A percentile compares a stretch with the other conserved stretches of the same genome.
These are phyloP conservation scores for Acacia concinna DNA, from an alignment of 331 rosid genomes.

Conservation along the genomic window DNA sequence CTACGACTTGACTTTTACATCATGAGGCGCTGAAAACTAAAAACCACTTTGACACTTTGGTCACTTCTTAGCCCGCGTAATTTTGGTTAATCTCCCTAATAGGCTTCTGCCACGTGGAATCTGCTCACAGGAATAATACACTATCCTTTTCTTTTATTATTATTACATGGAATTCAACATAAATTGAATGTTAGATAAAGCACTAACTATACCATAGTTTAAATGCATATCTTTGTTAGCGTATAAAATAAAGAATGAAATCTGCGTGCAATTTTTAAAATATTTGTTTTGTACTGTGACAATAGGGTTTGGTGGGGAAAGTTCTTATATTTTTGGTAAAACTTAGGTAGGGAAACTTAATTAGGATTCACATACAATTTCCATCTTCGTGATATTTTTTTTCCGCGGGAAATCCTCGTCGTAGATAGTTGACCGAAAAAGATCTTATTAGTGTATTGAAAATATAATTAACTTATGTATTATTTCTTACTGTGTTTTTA, in stretches of 20 bases:
- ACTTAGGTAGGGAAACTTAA: background rate
- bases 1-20: background rate
- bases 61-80: background rate
- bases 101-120: background rate
- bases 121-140: background rate
- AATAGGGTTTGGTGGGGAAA: no score
- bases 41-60: background rate
- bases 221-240: no score
- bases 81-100: background rate
- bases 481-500: no score
- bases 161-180: no score
- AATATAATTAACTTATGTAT: background rate
- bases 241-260: background rate
- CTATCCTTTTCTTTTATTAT: background rate
- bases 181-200: no score
- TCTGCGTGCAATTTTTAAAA: background rate
- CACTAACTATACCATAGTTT: no score
- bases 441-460: background rate
- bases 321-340: no score
- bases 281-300: background rate
- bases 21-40: background rate
- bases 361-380: background rate
- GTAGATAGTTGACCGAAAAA: background rate
- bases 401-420: background rate
- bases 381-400: background rate